Base-by-base conservation (phyloP, 108 stramenopile species). In the Pseudonitzschia multiseries region DNA sequence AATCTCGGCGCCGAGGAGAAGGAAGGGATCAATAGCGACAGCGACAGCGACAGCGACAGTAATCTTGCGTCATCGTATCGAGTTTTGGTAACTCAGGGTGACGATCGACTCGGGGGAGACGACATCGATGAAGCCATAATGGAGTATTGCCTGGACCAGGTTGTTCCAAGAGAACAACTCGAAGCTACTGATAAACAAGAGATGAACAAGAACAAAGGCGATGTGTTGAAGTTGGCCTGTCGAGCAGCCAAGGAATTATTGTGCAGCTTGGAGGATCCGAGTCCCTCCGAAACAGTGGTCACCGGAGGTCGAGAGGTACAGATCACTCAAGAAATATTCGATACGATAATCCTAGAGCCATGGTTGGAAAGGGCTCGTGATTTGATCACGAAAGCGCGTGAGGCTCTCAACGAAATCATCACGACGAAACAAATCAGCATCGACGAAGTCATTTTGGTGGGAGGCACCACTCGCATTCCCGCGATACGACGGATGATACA, bases 401-500 rank as follows among this genome's bases (percentile, higher is more conserved):
- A 79, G n/a, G 53, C 74, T 20, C 57, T 79, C 10, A 36, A 70
- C n/a, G 9, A 28, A 67, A 10, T 33, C 4, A 15, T 13, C 40
- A 68, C 6, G 18, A 46, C 42, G 8, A n/a, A 2, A 17, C 36
- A 21, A 26, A n/a, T 41, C 21, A 52, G 17, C 9, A 83, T 94
- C 50, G 78, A 87, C 27, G 93, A 94, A 77, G 93, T 94, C 3
- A 72, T 94, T 21, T 74, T 94, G 54, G 89, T 94, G 0, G 93
- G 93, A 29, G 92, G 88, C 48, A 87, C 87, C 28, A 87, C 92
- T 6, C 88, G 86, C 29, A 83, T 89, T 29, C 88, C 87, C 3
- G 82, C 84, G 21, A 75, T 93, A 36, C 85, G 90, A 41, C 26
- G 57, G 2, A 84, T 91, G 88, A 79, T 93, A 13, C 81, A 83